A percentile compares a stretch with the other conserved stretches of the same genome.
Conservation (phyloP, 2,329 filamentous ascomycete species). For the Penicillium glabrum region DNA sequence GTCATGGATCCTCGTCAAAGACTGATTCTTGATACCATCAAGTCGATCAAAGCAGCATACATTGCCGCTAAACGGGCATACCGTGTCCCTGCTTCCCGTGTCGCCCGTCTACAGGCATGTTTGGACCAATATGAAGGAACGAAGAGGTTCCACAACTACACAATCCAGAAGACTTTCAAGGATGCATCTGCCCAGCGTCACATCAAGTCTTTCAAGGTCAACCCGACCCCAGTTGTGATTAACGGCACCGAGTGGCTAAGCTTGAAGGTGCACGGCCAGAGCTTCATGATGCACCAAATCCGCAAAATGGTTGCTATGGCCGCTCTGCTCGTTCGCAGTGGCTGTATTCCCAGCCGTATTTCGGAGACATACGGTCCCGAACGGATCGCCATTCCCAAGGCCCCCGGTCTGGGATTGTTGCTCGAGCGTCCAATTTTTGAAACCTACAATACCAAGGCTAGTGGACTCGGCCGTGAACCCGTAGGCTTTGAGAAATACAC, state of each 20-base stretch:
- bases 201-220: constrained; percentile 88
- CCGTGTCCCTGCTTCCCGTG: constrained; percentile 70
- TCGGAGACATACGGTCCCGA: constrained; percentile 68
- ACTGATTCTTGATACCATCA: constrained; percentile 65
- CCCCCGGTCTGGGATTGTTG: constrained; percentile 81
- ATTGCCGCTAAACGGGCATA: constrained; percentile 80
- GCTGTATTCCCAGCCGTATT: constrained; percentile 71
- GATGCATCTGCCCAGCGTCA: constrained; percentile 85
- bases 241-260: constrained; percentile 93
- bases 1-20: constrained; percentile 30
- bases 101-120: constrained; percentile 72
- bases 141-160: constrained; percentile 96
- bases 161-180: constrained; percentile 76
- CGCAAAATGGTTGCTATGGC: constrained; percentile 98
- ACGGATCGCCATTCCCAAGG: constrained; percentile 88
- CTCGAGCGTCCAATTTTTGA: constrained; percentile 92
- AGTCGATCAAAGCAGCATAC: constrained; percentile 78
- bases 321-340: constrained; percentile 79
- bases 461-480: constrained; percentile 62
- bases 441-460: constrained; percentile 75
- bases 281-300: constrained; percentile 99
- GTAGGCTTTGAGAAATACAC: constrained; percentile 80
- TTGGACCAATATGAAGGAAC: constrained; percentile 79
- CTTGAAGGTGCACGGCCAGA: constrained; percentile 93
- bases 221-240: constrained; percentile 75